Conservation (phyloP, 2,329 filamentous ascomycete species). For the Talaromyces sp. region DNA sequence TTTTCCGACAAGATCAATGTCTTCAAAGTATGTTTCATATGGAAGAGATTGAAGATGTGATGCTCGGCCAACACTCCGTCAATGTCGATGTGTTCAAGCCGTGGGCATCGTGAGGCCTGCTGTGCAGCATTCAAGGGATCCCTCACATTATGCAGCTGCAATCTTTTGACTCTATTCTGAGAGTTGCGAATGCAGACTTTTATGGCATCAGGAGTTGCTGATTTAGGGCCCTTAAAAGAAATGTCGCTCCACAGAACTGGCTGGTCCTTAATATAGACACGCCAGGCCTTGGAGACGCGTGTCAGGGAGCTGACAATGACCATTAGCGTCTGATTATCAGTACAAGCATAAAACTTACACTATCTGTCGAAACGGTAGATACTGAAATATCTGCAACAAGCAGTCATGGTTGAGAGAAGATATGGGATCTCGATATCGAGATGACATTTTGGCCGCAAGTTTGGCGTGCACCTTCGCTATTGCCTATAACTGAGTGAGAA, state of each 20-base stretch:
- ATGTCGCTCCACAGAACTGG: slow-evolving; percentile 13
- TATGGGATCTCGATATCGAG: slow-evolving; percentile 7
- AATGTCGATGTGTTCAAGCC: slow-evolving; percentile 14
- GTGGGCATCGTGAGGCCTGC: slow-evolving; percentile 10
- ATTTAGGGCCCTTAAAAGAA: slow-evolving; percentile 9
- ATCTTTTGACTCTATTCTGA: slow-evolving; percentile 6
- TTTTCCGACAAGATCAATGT: slow-evolving; percentile 29
- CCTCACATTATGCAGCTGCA: slow-evolving; percentile 13
- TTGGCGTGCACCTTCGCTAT: slow-evolving; percentile 11
- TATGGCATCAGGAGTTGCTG: neutral
- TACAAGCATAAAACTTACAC: slow-evolving; percentile 9
- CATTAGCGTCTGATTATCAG: neutral
- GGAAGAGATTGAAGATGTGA: slow-evolving; percentile 6
- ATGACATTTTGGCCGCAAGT: slow-evolving; percentile 9
- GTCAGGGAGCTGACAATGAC: slow-evolving; percentile 1
- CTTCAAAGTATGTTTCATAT: slow-evolving; percentile 9
- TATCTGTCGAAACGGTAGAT: slow-evolving; percentile 14
- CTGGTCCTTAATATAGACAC: slow-evolving; percentile 15
- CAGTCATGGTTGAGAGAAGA: slow-evolving; percentile 11
- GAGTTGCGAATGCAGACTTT: slow-evolving; percentile 13
- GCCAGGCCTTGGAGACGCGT: slow-evolving; percentile 13
- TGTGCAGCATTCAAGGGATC: slow-evolving; percentile 3
- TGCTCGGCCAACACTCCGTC: slow-evolving; percentile 1
- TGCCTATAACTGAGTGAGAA: neutral
- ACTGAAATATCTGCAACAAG: slow-evolving; percentile 16